A percentile compares a stretch with the other conserved stretches of the same genome.
Conservation (phyloP, 192 early-diverging fungal genomes). For the Coemansia sp. region DNA sequence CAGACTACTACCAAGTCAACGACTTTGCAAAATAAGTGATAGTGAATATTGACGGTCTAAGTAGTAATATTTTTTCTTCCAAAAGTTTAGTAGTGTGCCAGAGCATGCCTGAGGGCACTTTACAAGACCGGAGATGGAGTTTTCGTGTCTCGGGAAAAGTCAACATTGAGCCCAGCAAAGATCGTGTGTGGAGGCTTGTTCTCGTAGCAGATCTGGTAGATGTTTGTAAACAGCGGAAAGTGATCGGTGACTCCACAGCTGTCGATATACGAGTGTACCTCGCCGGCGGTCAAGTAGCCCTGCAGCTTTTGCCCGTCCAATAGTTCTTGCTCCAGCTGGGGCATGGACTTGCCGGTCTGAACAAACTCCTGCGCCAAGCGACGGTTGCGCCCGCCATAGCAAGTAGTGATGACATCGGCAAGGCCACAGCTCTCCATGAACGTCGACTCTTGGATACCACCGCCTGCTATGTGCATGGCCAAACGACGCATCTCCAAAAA, state of each 20-base stretch:
- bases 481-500: constrained; percentile 95
- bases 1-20: constrained; percentile 72
- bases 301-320: constrained; percentile 98
- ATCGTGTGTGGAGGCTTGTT: constrained; percentile 67
- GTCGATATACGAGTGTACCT: constrained; percentile 79
- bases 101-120: neutral
- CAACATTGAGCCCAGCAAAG: constrained; percentile 51
- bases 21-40: constrained; percentile 40
- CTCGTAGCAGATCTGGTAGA: constrained; percentile 93
- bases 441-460: constrained; percentile 85
- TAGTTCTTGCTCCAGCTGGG: constrained; percentile 85
- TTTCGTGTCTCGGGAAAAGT: constrained; percentile 45
- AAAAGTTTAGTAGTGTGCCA: neutral
- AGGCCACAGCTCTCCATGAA: constrained; percentile 98
- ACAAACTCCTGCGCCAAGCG: constrained; percentile 90
- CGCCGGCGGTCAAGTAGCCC: constrained; percentile 87
- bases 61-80: neutral
- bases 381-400: constrained; percentile 96
- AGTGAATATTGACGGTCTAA: neutral
- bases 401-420: constrained; percentile 95
- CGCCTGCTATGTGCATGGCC: constrained; percentile 75
- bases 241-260: constrained; percentile 61
- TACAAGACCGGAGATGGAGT: constrained; percentile 15
- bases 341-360: constrained; percentile 89
- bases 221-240: constrained; percentile 91